Percentiles rank a stretch among this genome's conserved stretches.
phyloP scores from a whole-genome alignment of 2,329 filamentous ascomycete genomes.

The Pezicula rhizophila region DNA sequence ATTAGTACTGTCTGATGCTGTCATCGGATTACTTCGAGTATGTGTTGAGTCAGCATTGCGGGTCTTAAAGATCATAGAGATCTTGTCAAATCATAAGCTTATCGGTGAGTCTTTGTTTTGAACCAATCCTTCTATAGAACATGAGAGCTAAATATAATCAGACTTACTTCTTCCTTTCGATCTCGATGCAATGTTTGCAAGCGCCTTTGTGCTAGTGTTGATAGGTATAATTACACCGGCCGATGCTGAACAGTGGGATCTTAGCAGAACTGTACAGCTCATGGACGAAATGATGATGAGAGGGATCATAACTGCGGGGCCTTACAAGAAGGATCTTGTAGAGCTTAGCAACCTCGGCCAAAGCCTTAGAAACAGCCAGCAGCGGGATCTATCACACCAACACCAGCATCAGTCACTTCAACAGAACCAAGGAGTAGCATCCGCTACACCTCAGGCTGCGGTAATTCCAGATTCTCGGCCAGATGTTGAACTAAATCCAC shows the following conservation, averaged over 20 bases:
- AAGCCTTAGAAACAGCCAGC: background rate
- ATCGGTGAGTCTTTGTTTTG: background rate
- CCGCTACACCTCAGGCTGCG: background rate
- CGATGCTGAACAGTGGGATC: slow-evolving; percentile 1
- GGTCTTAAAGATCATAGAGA: background rate
- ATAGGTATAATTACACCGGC: background rate
- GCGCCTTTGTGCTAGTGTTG: background rate
- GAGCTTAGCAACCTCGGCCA: background rate
- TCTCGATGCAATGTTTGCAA: background rate
- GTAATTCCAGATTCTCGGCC: background rate
- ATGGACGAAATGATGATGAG: slow-evolving; percentile 1
- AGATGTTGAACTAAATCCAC: background rate
- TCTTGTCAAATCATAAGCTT: background rate
- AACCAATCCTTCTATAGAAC: background rate
- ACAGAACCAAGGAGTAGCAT: background rate
- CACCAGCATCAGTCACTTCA: background rate
- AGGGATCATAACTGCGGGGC: background rate
- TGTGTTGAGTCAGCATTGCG: background rate
- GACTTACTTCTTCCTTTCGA: background rate
- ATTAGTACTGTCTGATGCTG: background rate
- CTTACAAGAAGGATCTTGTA: background rate
- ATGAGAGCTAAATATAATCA: background rate
- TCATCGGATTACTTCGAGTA: background rate
- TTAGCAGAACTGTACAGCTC: background rate
- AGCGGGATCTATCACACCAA: background rate